Percentiles rank a stretch among this genome's conserved stretches.
phyloP scores from a whole-genome alignment of 768 basidiomycete genomes.

The Kwoniella europaea region DNA sequence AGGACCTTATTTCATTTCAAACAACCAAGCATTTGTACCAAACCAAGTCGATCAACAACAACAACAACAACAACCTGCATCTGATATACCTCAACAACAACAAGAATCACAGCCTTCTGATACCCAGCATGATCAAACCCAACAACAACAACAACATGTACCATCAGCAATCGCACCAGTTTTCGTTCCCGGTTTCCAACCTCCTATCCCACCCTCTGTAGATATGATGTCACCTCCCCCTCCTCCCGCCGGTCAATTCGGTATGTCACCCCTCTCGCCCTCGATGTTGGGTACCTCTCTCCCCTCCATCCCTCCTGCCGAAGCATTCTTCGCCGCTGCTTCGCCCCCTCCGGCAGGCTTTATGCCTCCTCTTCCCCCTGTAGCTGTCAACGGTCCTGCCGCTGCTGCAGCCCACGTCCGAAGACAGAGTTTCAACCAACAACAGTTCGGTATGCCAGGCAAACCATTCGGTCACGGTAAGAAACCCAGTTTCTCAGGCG shows the following conservation, averaged over 20 bases:
- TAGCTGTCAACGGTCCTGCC: constrained; percentile 2
- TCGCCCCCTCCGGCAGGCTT: constrained; percentile 34
- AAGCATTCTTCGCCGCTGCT: constrained; percentile 46
- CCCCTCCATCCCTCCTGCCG: constrained; percentile 47
- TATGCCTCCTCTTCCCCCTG: constrained; percentile 12
- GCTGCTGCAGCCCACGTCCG: constrained; percentile 18
- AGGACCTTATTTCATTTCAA: constrained; percentile 21
- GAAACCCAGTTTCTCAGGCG: constrained; percentile 56
- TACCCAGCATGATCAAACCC: constrained; percentile 32
- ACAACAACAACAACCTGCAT: constrained; percentile 24
- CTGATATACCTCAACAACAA: constrained; percentile 33
- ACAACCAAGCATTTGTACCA: constrained; percentile 24
- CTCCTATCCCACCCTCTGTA: constrained; percentile 8
- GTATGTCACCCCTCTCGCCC: constrained; percentile 46
- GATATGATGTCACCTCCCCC: constrained; percentile 30
- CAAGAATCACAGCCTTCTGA: constrained; percentile 17
- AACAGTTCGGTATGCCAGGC: constrained; percentile 30
- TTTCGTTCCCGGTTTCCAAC: constrained; percentile 33
- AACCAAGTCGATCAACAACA: constrained; percentile 21
- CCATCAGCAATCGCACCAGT: constrained; percentile 32
- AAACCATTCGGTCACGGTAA: constrained; percentile 49
- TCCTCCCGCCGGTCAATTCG: constrained; percentile 35
- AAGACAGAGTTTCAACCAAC: constrained; percentile 43
- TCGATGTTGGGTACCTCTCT: constrained; percentile 44
- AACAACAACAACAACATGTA: constrained; percentile 23